These are phyloP conservation scores for Aureobasidium mangrovei DNA, from an alignment of 2,329 filamentous ascomycete species.

Conservation along the genomic window DNA sequence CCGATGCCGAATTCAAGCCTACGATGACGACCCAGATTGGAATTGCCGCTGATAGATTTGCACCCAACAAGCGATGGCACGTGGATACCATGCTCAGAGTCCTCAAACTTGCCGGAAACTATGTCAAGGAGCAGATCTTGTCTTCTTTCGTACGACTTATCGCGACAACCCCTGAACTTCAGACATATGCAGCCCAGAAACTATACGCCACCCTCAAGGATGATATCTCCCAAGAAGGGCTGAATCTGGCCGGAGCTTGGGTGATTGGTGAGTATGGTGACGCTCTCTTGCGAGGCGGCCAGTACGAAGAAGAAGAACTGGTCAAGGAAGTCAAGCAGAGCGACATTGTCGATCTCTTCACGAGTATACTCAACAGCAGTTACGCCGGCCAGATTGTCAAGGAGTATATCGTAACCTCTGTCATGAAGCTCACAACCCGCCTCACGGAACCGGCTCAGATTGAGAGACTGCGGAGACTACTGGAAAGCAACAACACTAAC, in stretches of 20 bases:
- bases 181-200: conserved; percentile 95
- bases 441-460: conserved; percentile 77
- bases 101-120: conserved; percentile 86
- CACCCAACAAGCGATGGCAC: conserved; percentile 97
- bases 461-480: conserved; percentile 70
- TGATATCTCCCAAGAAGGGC: conserved; percentile 93
- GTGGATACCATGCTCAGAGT: conserved; percentile 96
- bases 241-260: conserved; percentile 90
- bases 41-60: conserved; percentile 89
- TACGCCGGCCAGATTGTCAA: conserved; percentile 86
- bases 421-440: conserved; percentile 90
- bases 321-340: conserved; percentile 75
- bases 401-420: conserved; percentile 90
- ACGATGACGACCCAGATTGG: conserved; percentile 98
- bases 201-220: conserved; percentile 84
- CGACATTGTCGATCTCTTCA: conserved; percentile 89
- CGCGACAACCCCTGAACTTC: conserved; percentile 85
- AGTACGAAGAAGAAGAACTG: conserved; percentile 89
- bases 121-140: conserved; percentile 94
- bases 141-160: conserved; percentile 95
- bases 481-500: conserved; percentile 72
- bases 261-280: conserved; percentile 97
- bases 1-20: conserved; percentile 97
- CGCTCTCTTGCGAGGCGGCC: conserved; percentile 74
- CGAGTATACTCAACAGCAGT: conserved; percentile 84